Evolutionary conservation across 1,284 basidiomycete species (phyloP).

Genomic region (Cutaneotrichosporon sp.): DNA sequence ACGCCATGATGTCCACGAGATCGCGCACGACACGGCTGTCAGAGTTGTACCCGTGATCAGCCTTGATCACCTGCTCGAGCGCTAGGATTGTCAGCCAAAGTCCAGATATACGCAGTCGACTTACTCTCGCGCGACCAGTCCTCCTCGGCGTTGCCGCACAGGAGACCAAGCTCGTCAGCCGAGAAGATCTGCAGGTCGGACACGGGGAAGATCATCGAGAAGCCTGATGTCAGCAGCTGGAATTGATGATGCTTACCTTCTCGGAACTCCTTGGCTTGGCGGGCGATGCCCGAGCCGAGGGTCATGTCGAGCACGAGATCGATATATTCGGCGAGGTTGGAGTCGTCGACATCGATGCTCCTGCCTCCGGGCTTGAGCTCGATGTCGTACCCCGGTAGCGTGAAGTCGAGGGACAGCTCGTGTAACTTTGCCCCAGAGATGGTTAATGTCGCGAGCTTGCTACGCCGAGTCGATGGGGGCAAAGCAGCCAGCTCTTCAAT

Average conservation of each 20-base stretch:
- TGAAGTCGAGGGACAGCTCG: constrained; percentile 90
- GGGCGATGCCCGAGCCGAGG: constrained; percentile 66
- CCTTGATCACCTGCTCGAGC: constrained; percentile 84
- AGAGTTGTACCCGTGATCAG: constrained; percentile 95
- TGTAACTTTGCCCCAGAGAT: constrained; percentile 62
- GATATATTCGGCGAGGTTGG: constrained; percentile 86
- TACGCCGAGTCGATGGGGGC: constrained; percentile 38
- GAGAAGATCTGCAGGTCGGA: constrained; percentile 86
- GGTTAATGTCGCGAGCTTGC: constrained; percentile 44
- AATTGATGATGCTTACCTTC: constrained; percentile 48
- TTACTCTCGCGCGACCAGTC: constrained; percentile 86
- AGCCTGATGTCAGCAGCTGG: constrained; percentile 52
- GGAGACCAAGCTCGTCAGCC: constrained; percentile 83
- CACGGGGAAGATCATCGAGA: constrained; percentile 91
- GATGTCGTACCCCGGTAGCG: constrained; percentile 89
- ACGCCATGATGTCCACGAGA: constrained; percentile 79
- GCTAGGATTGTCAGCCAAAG: constrained; percentile 53
- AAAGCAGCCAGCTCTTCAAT: constrained; percentile 46
- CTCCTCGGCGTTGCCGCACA: constrained; percentile 92
- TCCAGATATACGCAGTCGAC: constrained; percentile 34
- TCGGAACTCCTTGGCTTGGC: constrained; percentile 77
- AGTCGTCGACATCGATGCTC: constrained; percentile 70
- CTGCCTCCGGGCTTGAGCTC: constrained; percentile 79
- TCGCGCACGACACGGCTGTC: constrained; percentile 86
- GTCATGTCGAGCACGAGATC: constrained; percentile 72